phyloP scores from a whole-genome alignment of 352 stramenopile species.

The Pythium guiyangense region DNA sequence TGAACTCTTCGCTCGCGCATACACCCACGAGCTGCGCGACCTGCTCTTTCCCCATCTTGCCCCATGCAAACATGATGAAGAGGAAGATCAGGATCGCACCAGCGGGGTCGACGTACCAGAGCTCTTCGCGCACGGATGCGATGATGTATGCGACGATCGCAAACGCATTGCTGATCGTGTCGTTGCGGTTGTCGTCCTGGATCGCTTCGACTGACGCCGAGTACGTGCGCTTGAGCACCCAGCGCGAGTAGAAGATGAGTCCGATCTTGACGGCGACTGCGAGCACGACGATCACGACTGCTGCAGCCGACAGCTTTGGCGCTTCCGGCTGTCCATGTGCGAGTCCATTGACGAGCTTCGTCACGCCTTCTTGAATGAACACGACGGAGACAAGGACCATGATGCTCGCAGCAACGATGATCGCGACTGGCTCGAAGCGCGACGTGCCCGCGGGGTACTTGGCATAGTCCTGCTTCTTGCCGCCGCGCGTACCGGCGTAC shows the following conservation, averaged over 20 bases:
- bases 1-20: slow-evolving; percentile 78
- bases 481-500: slow-evolving; percentile 82
- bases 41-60: slow-evolving; percentile 89
- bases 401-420: slow-evolving; percentile 89
- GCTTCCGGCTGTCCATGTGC: slow-evolving; percentile 52
- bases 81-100: slow-evolving; percentile 92
- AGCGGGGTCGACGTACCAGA: slow-evolving; percentile 90
- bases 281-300: slow-evolving; percentile 50
- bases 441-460: slow-evolving; percentile 91
- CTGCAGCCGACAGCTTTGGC: slow-evolving; percentile 86
- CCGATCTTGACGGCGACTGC: slow-evolving; percentile 76
- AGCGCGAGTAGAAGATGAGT: slow-evolving; percentile 59
- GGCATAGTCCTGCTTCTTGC: slow-evolving; percentile 71
- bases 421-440: slow-evolving; percentile 90
- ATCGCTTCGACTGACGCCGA: slow-evolving; percentile 54
- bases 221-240: slow-evolving; percentile 45
- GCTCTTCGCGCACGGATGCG: slow-evolving; percentile 28
- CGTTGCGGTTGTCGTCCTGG: slow-evolving; percentile 93
- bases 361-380: slow-evolving; percentile 60
- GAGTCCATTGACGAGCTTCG: slow-evolving; percentile 44
- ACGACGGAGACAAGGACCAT: slow-evolving; percentile 91
- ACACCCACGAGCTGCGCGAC: slow-evolving; percentile 82
- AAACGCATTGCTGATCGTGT: slow-evolving; percentile 90
- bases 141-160: slow-evolving; percentile 75
- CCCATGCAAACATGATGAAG: slow-evolving; percentile 93